Conservation (phyloP, 371 early-diverging fungal genomes). For the Mucor ambiguus region DNA sequence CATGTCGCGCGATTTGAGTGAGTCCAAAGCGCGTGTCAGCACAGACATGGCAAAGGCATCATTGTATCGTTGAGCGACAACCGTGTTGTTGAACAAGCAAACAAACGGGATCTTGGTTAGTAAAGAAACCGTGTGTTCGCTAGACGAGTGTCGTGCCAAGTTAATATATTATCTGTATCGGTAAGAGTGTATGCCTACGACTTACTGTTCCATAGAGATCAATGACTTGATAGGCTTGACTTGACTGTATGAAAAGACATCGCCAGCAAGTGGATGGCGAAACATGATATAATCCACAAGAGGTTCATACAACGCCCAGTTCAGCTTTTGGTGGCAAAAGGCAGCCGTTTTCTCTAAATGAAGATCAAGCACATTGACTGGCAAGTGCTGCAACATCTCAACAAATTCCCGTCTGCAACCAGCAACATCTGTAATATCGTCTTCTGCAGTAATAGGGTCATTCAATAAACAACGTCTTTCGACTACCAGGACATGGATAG, state of each 20-base stretch:
- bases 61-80: conserved; percentile 13
- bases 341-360: conserved; percentile 20
- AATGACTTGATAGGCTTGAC: conserved; percentile 19
- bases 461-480: neutral
- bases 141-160: too few species aligned
- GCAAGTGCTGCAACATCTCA: conserved; percentile 20
- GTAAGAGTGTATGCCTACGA: too few species aligned
- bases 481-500: too few species aligned
- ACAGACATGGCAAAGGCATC: conserved; percentile 22
- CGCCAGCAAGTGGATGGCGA: conserved; percentile 51
- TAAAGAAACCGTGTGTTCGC: conserved; percentile 23
- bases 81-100: conserved; percentile 35
- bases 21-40: conserved; percentile 27
- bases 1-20: conserved; percentile 30
- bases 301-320: conserved; percentile 33
- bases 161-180: too few species aligned
- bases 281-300: conserved; percentile 43
- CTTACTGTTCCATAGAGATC: conserved; percentile 27
- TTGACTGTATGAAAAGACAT: conserved; percentile 38
- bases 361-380: conserved; percentile 25
- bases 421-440: conserved; percentile 1
- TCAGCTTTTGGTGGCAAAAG: conserved; percentile 21
- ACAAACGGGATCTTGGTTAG: conserved; percentile 42
- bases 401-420: conserved; percentile 18
- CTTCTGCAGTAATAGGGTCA: neutral